phyloP scores from a whole-genome alignment of 23 red algal genomes.

The Gracilariopsis chorda region DNA sequence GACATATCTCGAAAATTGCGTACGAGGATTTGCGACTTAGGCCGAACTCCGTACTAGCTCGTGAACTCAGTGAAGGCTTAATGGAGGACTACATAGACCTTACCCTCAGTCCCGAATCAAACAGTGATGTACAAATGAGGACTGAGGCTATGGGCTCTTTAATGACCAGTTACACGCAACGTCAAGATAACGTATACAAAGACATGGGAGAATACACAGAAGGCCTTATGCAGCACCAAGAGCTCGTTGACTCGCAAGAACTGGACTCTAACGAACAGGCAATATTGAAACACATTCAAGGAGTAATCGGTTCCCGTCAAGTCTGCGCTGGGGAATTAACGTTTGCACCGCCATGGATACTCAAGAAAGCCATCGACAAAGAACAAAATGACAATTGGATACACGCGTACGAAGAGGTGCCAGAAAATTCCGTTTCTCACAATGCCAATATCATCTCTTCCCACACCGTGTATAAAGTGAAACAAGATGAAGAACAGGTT shows the following conservation, averaged over 20 bases:
- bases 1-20: neutral
- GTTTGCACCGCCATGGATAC: conserved; percentile 33
- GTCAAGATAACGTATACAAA: neutral
- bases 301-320: conserved; percentile 9
- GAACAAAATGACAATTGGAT: conserved; percentile 29
- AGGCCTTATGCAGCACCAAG: neutral
- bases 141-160: neutral
- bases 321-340: neutral
- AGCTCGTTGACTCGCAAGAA: neutral
- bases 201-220: neutral
- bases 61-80: neutral
- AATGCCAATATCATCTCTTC: conserved; percentile 39
- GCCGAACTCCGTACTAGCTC: neutral
- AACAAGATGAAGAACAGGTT: neutral
- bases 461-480: conserved; percentile 39
- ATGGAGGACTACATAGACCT: conserved; percentile 3
- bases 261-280: neutral
- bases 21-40: conserved; percentile 9
- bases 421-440: neutral
- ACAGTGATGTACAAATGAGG: neutral
- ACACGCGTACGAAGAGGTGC: conserved; percentile 1
- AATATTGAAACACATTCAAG: neutral
- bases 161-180: neutral
- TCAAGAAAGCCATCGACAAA: neutral
- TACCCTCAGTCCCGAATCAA: neutral